phyloP scores from a whole-genome alignment of 371 early-diverging fungal species.

The Choanephora cucurbitarum region DNA sequence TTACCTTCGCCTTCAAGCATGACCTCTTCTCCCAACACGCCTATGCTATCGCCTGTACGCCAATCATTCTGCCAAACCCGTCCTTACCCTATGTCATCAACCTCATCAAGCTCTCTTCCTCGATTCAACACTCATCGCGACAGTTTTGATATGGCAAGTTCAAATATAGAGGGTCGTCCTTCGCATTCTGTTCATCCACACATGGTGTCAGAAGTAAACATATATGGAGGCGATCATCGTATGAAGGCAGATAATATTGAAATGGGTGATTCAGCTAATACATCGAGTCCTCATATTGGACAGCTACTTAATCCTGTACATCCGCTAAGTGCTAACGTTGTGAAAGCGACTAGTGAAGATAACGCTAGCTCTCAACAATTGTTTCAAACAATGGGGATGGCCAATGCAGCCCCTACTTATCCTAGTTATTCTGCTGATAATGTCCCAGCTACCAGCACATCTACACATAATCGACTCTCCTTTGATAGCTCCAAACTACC shows the following conservation, averaged over 20 bases:
- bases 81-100: conserved; percentile 29
- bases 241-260: conserved; percentile 5
- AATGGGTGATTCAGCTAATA: conserved; percentile 10
- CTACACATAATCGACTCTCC: conserved; percentile 1
- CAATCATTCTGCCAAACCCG: conserved; percentile 29
- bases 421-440: conserved; percentile 5
- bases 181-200: conserved; percentile 23
- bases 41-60: conserved; percentile 43
- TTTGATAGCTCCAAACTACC: conserved; percentile 14
- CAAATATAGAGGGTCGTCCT: not conserved
- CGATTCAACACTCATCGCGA: conserved; percentile 14
- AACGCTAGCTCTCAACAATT: conserved; percentile 8
- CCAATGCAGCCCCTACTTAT: conserved; percentile 11
- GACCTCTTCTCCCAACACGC: conserved; percentile 42
- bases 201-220: conserved; percentile 25
- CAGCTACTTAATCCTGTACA: conserved; percentile 45
- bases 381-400: conserved; percentile 23
- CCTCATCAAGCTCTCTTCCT: conserved; percentile 20
- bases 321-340: conserved; percentile 24
- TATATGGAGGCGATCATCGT: conserved; percentile 10
- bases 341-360: conserved; percentile 2
- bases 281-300: conserved; percentile 41
- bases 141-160: conserved; percentile 25
- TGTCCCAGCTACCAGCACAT: conserved; percentile 1
- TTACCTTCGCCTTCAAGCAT: conserved; percentile 43